These are phyloP conservation scores for Exserohilum rostratum DNA, from an alignment of 2,329 filamentous ascomycete species.

Conservation along the genomic window DNA sequence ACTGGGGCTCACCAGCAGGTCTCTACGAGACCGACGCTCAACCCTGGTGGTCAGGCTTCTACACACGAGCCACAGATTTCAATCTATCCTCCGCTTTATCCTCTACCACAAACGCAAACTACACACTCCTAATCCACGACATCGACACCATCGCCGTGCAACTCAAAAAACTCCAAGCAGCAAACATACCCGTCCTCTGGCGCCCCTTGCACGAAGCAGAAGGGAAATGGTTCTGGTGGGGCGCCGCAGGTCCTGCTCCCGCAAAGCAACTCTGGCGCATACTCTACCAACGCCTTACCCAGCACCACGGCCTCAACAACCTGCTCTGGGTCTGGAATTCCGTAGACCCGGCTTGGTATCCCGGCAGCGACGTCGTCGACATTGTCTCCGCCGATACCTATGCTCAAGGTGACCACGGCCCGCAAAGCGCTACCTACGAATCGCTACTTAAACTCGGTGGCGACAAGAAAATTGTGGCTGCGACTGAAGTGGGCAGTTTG, in stretches of 20 bases:
- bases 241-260: constrained; percentile 55
- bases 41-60: constrained; percentile 59
- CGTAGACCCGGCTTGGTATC: constrained; percentile 55
- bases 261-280: constrained; percentile 54
- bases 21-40: constrained; percentile 56
- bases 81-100: constrained; percentile 53
- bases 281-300: constrained; percentile 54
- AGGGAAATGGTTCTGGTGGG: constrained; percentile 62
- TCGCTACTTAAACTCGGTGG: constrained; percentile 51
- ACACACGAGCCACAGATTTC: constrained; percentile 58
- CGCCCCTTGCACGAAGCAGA: constrained; percentile 60
- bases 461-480: constrained; percentile 57
- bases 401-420: constrained; percentile 52
- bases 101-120: constrained; percentile 54
- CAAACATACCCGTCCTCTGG: constrained; percentile 56
- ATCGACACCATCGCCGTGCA: constrained; percentile 58
- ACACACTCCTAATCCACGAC: constrained; percentile 55
- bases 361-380: constrained; percentile 55
- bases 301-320: constrained; percentile 55
- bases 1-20: constrained; percentile 56
- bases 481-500: constrained; percentile 56
- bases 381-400: constrained; percentile 57
- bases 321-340: constrained; percentile 61
- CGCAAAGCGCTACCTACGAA: constrained; percentile 55
- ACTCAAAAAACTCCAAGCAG: constrained; percentile 53